phyloP scores from a whole-genome alignment of 495 filamentous ascomycete species.

The Neurospora cerealis region DNA sequence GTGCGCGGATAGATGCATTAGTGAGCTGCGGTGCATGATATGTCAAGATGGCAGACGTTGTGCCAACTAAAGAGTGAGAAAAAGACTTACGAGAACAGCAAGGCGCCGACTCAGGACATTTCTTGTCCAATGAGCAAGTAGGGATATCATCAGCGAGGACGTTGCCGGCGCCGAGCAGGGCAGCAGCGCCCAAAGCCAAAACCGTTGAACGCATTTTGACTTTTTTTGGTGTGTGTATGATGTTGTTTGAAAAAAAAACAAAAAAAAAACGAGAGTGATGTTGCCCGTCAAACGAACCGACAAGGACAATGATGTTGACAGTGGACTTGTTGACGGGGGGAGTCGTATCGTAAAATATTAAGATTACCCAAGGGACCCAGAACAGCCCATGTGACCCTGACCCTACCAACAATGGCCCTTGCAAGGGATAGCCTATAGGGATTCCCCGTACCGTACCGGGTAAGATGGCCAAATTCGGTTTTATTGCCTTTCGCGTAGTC shows the following conservation, averaged over 20 bases:
- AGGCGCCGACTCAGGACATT: conserved; percentile 65
- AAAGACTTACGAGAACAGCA: conserved; percentile 83
- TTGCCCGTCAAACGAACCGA: neutral
- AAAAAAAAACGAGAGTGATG: neutral
- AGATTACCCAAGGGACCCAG: neutral
- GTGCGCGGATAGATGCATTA: conserved; percentile 16
- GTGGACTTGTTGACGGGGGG: neutral
- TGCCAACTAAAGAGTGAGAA: neutral
- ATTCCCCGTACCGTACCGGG: neutral
- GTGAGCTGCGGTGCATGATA: conserved; percentile 1
- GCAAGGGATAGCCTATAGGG: neutral
- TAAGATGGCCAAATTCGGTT: neutral
- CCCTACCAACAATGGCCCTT: neutral
- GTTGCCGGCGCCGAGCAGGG: conserved; percentile 29
- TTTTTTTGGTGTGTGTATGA: neutral
- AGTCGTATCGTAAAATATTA: neutral
- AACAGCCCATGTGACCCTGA: neutral
- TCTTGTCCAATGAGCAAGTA: conserved; percentile 39
- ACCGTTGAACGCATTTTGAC: conserved; percentile 6
- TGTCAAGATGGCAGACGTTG: neutral
- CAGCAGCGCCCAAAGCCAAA: conserved; percentile 27
- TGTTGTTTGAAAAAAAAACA: neutral
- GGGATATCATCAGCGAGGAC: conserved; percentile 24
- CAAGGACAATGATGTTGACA: neutral
- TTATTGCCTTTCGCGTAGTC: neutral